Conservation (phyloP, 129 eudicot genomes). For the Deinandra increscens region DNA sequence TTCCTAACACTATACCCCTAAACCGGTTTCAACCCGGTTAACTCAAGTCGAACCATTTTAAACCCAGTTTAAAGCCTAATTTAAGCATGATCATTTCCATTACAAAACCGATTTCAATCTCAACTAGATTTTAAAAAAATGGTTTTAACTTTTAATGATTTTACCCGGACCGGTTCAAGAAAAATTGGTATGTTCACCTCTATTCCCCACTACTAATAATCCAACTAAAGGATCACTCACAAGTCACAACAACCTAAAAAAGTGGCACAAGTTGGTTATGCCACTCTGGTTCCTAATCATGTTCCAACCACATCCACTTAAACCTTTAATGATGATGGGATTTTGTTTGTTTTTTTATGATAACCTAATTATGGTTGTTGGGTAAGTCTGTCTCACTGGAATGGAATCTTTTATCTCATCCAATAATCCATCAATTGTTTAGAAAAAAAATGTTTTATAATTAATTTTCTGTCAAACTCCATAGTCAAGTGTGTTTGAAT, state of each 20-base stretch:
- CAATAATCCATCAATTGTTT: conserved; percentile 15
- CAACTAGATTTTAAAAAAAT: too few species aligned
- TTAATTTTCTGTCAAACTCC: conserved; percentile 29
- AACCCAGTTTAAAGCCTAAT: too few species aligned
- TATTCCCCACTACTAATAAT: conserved; percentile 17
- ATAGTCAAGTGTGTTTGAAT: too few species aligned
- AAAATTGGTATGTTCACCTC: too few species aligned
- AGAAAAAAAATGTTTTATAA: neutral
- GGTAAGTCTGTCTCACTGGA: conserved; percentile 31
- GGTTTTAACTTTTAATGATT: too few species aligned
- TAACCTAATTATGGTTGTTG: conserved; percentile 36
- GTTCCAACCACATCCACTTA: conserved; percentile 33
- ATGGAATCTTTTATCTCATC: conserved; percentile 25
- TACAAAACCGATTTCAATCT: too few species aligned
- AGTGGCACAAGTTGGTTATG: conserved; percentile 30
- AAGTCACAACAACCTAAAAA: neutral
- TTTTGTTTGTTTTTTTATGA: conserved; percentile 26
- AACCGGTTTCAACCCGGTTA: too few species aligned
- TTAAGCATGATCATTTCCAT: too few species aligned
- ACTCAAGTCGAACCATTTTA: too few species aligned
- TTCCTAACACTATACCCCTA: too few species aligned
- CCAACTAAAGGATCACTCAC: conserved; percentile 18
- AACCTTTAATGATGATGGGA: conserved; percentile 25
- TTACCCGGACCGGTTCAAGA: too few species aligned
- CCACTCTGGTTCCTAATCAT: conserved; percentile 46